Percentiles rank a stretch among this genome's conserved stretches.
Evolutionary conservation across 371 early-diverging fungal genomes (phyloP).

Genomic region (Actinomortierella ambigua): DNA sequence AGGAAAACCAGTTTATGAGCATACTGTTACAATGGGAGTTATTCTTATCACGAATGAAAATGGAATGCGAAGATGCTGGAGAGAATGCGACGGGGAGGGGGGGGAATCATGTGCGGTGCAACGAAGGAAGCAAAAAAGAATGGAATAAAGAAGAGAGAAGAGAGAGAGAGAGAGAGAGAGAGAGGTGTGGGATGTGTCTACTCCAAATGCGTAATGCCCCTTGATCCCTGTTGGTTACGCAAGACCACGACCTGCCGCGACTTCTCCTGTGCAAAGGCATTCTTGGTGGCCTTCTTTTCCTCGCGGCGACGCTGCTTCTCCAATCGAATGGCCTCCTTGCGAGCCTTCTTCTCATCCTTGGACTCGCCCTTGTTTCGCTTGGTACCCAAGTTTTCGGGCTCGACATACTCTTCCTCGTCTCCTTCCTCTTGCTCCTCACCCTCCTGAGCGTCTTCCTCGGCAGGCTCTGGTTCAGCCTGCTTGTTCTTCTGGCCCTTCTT

Average conservation of each 20-base stretch:
- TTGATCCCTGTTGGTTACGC: slow-evolving; percentile 53
- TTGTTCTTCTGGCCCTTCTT: slow-evolving; percentile 45
- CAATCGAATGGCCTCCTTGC: slow-evolving; percentile 85
- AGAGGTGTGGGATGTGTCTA: slow-evolving; percentile 5
- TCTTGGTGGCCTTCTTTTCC: slow-evolving; percentile 77
- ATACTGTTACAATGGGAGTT: too few relatives aligned
- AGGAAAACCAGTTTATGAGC: too few relatives aligned
- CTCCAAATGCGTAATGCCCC: slow-evolving; percentile 45
- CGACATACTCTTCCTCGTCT: slow-evolving; percentile 54
- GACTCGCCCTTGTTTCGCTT: slow-evolving; percentile 78
- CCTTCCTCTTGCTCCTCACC: slow-evolving; percentile 47
- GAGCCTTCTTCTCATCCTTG: slow-evolving; percentile 86
- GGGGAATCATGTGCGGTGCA: too few relatives aligned
- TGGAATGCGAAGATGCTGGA: too few relatives aligned
- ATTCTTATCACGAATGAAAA: too few relatives aligned
- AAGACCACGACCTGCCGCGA: slow-evolving; percentile 55
- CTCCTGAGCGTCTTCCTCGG: slow-evolving; percentile 36
- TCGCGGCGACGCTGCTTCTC: slow-evolving; percentile 74
- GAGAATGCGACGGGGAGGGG: too few relatives aligned
- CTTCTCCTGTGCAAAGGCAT: slow-evolving; percentile 74
- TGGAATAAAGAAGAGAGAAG: slow-evolving; percentile 3
- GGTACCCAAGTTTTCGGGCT: slow-evolving; percentile 55
- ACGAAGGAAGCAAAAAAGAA: too few relatives aligned
- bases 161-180: not conserved
- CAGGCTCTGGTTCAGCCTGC: not conserved